Percentiles rank a stretch among this genome's conserved stretches.
Evolutionary conservation across 805 yeast species (phyloP).

Genomic region (Lipomyces spencermartinsiae): DNA sequence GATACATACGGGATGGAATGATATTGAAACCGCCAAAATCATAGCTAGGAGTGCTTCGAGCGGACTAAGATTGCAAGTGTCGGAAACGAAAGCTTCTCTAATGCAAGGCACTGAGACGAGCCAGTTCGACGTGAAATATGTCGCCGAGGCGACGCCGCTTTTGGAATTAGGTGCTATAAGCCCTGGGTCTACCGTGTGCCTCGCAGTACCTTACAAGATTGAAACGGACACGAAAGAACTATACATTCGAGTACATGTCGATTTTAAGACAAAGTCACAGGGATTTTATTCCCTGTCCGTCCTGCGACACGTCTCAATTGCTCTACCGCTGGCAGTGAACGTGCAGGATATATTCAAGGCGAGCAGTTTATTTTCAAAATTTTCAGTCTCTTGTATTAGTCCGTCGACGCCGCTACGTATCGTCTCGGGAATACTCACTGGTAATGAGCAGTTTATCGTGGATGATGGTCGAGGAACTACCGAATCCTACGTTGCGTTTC

Average conservation of each 20-base stretch:
- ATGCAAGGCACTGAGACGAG: neutral
- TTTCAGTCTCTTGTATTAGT: slow-evolving; percentile 67
- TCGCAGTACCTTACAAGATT: slow-evolving; percentile 44
- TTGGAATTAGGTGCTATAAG: slow-evolving; percentile 18
- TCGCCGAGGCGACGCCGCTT: slow-evolving; percentile 5
- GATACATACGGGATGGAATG: slow-evolving; percentile 37
- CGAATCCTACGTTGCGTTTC: slow-evolving; percentile 56
- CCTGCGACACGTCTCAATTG: slow-evolving; percentile 30
- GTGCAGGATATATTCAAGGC: slow-evolving; percentile 79
- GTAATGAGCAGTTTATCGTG: slow-evolving; percentile 45
- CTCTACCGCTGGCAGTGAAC: slow-evolving; percentile 69
- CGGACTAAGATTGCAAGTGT: slow-evolving; percentile 22
- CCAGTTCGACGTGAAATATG: slow-evolving; percentile 1
- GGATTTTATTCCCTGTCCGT: slow-evolving; percentile 39
- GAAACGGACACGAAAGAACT: slow-evolving; percentile 40
- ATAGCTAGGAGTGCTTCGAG: slow-evolving; percentile 30
- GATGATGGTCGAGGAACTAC: slow-evolving; percentile 30
- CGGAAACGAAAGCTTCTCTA: slow-evolving; percentile 15
- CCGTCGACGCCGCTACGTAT: slow-evolving; percentile 61
- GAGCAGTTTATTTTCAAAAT: slow-evolving; percentile 64
- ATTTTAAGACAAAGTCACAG: slow-evolving; percentile 38
- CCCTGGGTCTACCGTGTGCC: slow-evolving; percentile 18
- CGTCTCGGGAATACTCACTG: slow-evolving; percentile 51
- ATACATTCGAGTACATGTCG: slow-evolving; percentile 39
- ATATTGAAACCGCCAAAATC: slow-evolving; percentile 18